Evolutionary conservation across 2,329 filamentous ascomycete genomes (phyloP).

Genomic region (Fusarium coffeatum): DNA sequence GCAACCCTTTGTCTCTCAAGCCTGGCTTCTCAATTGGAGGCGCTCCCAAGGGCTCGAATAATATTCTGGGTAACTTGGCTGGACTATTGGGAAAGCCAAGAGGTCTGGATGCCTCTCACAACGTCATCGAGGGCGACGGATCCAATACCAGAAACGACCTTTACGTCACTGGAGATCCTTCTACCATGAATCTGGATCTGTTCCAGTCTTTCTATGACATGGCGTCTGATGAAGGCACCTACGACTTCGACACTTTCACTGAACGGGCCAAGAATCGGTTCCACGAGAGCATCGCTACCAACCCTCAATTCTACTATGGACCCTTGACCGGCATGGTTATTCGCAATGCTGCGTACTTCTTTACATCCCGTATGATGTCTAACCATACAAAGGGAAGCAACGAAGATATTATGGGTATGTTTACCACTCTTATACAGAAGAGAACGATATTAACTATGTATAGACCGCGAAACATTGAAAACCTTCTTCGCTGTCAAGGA

Average conservation of each 20-base stretch:
- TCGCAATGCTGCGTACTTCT: conserved; percentile 20
- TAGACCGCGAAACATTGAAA: conserved; percentile 9
- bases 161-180: conserved; percentile 24
- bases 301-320: conserved; percentile 29
- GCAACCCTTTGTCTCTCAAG: conserved; percentile 16
- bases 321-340: conserved; percentile 25
- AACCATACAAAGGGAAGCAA: conserved; percentile 20
- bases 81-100: conserved; percentile 20
- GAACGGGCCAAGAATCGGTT: conserved; percentile 14
- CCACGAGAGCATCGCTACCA: conserved; percentile 1
- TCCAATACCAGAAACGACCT: conserved; percentile 19
- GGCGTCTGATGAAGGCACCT: conserved; percentile 11
- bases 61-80: conserved; percentile 14
- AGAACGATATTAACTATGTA: fast-evolving
- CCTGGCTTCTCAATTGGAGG: conserved; percentile 25
- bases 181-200: conserved; percentile 4
- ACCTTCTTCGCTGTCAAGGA: conserved; percentile 17
- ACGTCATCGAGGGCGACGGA: conserved; percentile 25
- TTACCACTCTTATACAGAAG: fast-evolving
- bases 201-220: conserved; percentile 21
- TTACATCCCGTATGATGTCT: conserved; percentile 10
- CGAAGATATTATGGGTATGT: conserved; percentile 1
- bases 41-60: neutral
- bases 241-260: conserved; percentile 17
- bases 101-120: conserved; percentile 15